Base-by-base conservation (phyloP, 805 yeast species). In the Peterozyma toletana region DNA sequence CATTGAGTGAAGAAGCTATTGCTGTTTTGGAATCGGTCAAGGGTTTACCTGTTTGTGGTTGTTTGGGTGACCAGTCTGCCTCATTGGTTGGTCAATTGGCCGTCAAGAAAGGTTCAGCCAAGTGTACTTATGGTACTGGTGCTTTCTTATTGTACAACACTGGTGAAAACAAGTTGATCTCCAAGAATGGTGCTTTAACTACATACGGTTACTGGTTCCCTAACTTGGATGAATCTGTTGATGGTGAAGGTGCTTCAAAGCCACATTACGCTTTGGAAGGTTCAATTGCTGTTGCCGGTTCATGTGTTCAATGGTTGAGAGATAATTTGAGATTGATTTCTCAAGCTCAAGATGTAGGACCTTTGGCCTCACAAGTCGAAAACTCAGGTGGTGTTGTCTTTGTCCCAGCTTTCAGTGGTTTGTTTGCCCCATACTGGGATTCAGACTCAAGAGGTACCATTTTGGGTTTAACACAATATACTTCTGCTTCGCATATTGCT, bases 111-210 rank as follows among this genome's bases (percentile, higher is more conserved):
- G 96, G 96, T 44, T 79, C 83, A 38, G 96, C 96, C 38, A 90
- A 90, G 64, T 88, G 96, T 71, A 90, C 98, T 10, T 90, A 89
- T 57, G 98, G 98, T 50, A 90, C 98, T 1, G 98, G 98, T 49
- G 86, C 96, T 61, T 90, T 90, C 71, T 64, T 90, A 49, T 70
- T 91, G 50, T 87, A 84, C 71, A 90, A 90, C 64, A 86, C 96
- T 2, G 98, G 98, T 46, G 63, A 68, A 38, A 63, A 70, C 41
- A 83, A 87, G 47, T 73, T 88, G 55, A 73, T 83, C 33, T 79
- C 90, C 31, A 70, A 77, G 33, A 80, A 85, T 58, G 97, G 96
- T 40, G 80, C 95, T 11, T 71, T 90, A 52, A 89, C 96, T 37
- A 90, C 97, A 1, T 75, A 89, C 42, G 96, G 91, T 2, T 91